Base-by-base conservation (phyloP, 257 asterid genomes). In the Leonotis leonurus region DNA sequence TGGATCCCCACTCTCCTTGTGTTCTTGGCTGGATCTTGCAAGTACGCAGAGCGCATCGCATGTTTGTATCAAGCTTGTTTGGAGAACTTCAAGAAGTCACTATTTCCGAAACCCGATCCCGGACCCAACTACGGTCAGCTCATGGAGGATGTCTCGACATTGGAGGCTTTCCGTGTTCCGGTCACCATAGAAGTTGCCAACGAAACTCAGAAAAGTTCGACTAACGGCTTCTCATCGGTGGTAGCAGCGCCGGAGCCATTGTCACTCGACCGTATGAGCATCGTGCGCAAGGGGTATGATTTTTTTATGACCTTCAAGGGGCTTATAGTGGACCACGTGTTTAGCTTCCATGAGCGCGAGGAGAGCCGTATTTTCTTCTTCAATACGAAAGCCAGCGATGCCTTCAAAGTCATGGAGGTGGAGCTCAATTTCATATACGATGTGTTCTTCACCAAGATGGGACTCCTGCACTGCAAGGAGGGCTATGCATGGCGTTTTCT, bases 401-500 rank as follows among this genome's bases (percentile, higher is more conserved):
- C 89, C 11, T 81, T 85, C 26, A 39, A 48, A 8, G 77, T 85
- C 5, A 64, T 85, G 0, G 80, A 71, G 45, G 72, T 67, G 17
- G 93, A 82, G 67, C 86, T 85, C 29, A 84, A 69, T 16, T 80
- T 84, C 75, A 65, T 84, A 29, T 84, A 81, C 26, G 91, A 81
- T 1, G 80, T 67, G 6, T 72, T 84, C 24, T 81, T 61, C 32
- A 81, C 88, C 3, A 84, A 84, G 73, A 66, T 72, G 2, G 62
- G 54, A 0, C 71, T 75, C 3, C 77, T 73, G 2, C 66, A 77
- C 70, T 61, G 57, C 22, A 3, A 0, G 0, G 27, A n/a, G 0
- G 81, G 85, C 1, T 77, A 59, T 46, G 65, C 22, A 46, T 69
- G 3, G 64, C 70, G 7, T 61, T 72, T 26, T 25, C 70, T 3